phyloP scores from a whole-genome alignment of 345 rosid species.

The Kandelia obovata region DNA sequence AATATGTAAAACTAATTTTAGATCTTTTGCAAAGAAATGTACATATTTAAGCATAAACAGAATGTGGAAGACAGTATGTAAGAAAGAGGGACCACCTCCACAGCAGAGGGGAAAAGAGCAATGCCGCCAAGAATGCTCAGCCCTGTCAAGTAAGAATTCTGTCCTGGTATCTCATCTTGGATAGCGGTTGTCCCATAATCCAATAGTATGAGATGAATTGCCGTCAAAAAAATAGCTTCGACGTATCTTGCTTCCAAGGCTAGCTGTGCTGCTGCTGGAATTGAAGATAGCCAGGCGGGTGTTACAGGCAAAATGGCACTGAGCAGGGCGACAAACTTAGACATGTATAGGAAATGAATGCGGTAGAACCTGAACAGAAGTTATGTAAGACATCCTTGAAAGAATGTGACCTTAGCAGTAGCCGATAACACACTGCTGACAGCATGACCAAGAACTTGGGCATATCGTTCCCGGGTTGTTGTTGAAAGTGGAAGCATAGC shows the following conservation, averaged over 20 bases:
- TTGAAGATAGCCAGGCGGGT: conserved; percentile 2
- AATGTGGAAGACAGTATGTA: too few relatives aligned
- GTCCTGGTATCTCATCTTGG: conserved; percentile 10
- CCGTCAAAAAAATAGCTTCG: background rate
- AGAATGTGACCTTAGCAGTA: conserved; percentile 10
- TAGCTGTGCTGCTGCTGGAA: conserved; percentile 10
- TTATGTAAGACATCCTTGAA: conserved; percentile 14
- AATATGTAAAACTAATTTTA: too few relatives aligned
- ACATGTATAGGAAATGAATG: conserved; percentile 11
- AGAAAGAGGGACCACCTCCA: conserved; percentile 1
- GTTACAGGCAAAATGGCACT: conserved; percentile 3
- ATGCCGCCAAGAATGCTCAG: conserved; percentile 11
- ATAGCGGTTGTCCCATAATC: conserved; percentile 3
- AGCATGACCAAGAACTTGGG: conserved; percentile 13
- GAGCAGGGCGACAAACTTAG: background rate
- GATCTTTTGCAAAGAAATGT: background rate
- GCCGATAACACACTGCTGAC: conserved; percentile 1
- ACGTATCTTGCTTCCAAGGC: conserved; percentile 1
- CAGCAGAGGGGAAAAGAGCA: conserved; percentile 9
- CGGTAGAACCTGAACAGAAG: conserved; percentile 8
- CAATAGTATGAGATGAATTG: conserved; percentile 1
- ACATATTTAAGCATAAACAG: background rate
- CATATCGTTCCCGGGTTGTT: background rate
- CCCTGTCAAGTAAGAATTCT: conserved; percentile 7
- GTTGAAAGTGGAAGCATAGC: conserved; percentile 6